Conservation (phyloP, 345 rosid genomes). For the Aquilaria malaccensis region DNA sequence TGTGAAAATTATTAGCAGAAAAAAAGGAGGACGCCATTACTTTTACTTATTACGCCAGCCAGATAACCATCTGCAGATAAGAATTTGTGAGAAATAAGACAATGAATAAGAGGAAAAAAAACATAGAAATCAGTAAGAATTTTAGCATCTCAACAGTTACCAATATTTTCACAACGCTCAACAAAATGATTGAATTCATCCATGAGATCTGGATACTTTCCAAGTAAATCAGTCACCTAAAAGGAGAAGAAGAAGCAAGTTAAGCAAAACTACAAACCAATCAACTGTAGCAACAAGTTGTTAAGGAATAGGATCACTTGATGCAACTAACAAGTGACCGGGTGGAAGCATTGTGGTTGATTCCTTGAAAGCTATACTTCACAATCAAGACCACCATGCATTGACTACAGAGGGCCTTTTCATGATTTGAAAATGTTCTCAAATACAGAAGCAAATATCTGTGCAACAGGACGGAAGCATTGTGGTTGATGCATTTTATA, state of each 20-base stretch:
- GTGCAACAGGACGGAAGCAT: too few species aligned
- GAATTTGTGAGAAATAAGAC: background rate
- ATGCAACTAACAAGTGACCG: too few species aligned
- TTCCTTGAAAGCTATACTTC: too few species aligned
- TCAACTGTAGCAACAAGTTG: too few species aligned
- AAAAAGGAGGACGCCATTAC: conserved; percentile 22
- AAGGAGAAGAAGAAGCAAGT: conserved; percentile 8
- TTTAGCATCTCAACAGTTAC: conserved; percentile 29
- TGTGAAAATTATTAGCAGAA: background rate
- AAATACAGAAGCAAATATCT: too few species aligned
- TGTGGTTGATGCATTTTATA: too few species aligned
- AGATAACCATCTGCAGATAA: conserved; percentile 81
- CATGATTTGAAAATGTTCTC: too few species aligned
- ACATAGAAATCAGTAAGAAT: conserved; percentile 12
- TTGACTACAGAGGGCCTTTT: too few species aligned
- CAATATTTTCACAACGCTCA: conserved; percentile 83
- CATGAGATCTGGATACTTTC: conserved; percentile 90
- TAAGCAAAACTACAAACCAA: background rate
- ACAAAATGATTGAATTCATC: conserved; percentile 83
- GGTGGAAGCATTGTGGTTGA: too few species aligned
- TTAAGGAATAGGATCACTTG: too few species aligned
- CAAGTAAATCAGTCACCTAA: conserved; percentile 88
- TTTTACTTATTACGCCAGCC: conserved; percentile 89
- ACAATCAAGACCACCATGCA: too few species aligned
- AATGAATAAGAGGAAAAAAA: too few species aligned